phyloP scores from a whole-genome alignment of 805 yeast genomes.

The Yamadazyma philogaea region DNA sequence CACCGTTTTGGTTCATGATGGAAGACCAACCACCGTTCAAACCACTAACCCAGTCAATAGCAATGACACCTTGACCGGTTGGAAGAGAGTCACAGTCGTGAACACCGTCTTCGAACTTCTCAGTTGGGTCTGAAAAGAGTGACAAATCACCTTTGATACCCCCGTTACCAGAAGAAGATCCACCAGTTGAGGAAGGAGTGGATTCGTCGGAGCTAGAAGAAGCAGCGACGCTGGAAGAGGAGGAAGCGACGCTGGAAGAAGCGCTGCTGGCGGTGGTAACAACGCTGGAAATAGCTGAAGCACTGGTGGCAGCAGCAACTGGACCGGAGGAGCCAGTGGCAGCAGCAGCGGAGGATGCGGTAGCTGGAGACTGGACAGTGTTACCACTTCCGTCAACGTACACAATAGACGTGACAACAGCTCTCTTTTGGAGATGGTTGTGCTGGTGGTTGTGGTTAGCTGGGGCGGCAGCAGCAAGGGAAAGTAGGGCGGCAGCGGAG shows the following conservation, averaged over 20 bases:
- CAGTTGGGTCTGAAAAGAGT: constrained; percentile 54
- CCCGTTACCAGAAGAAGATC: constrained; percentile 27
- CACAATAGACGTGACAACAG: constrained; percentile 36
- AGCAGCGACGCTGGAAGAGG: constrained; percentile 11
- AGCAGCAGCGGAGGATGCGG: constrained; percentile 14
- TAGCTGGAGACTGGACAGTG: constrained; percentile 31
- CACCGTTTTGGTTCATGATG: constrained; percentile 55
- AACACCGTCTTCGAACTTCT: constrained; percentile 69
- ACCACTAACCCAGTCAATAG: constrained; percentile 51
- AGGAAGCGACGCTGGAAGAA: constrained; percentile 6
- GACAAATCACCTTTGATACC: constrained; percentile 56
- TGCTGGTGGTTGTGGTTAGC: constrained; percentile 34
- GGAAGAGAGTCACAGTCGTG: constrained; percentile 69
- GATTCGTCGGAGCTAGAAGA: no score
- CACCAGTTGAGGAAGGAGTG: constrained; percentile 13
- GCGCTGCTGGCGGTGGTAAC: constrained; percentile 10
- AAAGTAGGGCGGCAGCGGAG: constrained; percentile 22
- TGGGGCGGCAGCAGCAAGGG: constrained; percentile 33
- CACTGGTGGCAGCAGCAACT: constrained; percentile 6
- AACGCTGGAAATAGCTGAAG: constrained; percentile 12
- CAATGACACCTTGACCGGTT: constrained; percentile 77
- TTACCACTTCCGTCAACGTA: constrained; percentile 32
- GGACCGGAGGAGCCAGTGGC: constrained; percentile 10
- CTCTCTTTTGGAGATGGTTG: constrained; percentile 32
- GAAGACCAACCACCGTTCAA: constrained; percentile 81